Evolutionary conservation across 768 basidiomycete genomes (phyloP).

Genomic region (Pleurotus ostreatus): DNA sequence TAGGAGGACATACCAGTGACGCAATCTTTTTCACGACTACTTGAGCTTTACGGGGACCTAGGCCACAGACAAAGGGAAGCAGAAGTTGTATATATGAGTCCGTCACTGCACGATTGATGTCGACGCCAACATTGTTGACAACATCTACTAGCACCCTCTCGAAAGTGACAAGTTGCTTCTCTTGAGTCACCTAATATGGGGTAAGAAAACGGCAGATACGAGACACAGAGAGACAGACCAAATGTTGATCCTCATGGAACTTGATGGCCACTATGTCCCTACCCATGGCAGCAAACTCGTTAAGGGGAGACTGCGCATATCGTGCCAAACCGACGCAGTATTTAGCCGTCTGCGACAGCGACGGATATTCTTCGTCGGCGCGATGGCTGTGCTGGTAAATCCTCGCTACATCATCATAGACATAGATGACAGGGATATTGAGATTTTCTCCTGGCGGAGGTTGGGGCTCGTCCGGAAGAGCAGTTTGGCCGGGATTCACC

Average conservation of each 20-base stretch:
- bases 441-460: conserved; percentile 40
- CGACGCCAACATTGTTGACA: conserved; percentile 90
- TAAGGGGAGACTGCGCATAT: conserved; percentile 89
- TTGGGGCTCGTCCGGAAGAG: conserved; percentile 18
- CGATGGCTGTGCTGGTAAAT: conserved; percentile 91
- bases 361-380: conserved; percentile 78
- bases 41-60: conserved; percentile 93
- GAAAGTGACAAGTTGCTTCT: conserved; percentile 76
- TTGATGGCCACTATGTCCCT: conserved; percentile 78
- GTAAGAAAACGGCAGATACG: conserved; percentile 10
- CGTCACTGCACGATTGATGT: conserved; percentile 89
- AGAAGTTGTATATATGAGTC: conserved; percentile 87
- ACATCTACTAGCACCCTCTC: conserved; percentile 89
- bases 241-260: conserved; percentile 81
- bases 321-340: conserved; percentile 94
- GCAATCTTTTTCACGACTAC: conserved; percentile 78
- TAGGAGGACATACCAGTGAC: conserved; percentile 49
- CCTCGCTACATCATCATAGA: conserved; percentile 87
- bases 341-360: conserved; percentile 72
- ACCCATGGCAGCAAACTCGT: conserved; percentile 90
- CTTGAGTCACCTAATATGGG: conserved; percentile 66
- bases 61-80: conserved; percentile 86
- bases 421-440: conserved; percentile 75
- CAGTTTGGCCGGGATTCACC: conserved; percentile 25
- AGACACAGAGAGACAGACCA: conserved; percentile 44